These are phyloP conservation scores for Cladophialophora exuberans DNA, from an alignment of 2,329 filamentous ascomycete genomes.

Conservation along the genomic window DNA sequence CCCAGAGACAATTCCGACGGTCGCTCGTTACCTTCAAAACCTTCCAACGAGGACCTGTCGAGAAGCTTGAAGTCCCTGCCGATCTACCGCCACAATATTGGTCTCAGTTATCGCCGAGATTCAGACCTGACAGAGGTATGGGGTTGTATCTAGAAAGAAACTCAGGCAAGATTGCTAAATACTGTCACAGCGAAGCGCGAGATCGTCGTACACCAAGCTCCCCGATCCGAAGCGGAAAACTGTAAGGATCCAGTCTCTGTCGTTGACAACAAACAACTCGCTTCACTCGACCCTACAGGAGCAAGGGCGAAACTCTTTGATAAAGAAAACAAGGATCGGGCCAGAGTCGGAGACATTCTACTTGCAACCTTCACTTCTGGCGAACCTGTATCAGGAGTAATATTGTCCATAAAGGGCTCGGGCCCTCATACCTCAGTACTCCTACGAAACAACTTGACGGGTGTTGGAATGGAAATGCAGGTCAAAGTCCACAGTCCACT, in stretches of 20 bases:
- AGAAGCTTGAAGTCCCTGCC: conserved; percentile 44
- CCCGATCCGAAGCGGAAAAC: conserved; percentile 38
- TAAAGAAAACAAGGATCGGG: conserved; percentile 72
- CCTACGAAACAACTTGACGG: conserved; percentile 81
- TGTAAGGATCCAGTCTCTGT: conserved; percentile 67
- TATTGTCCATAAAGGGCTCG: conserved; percentile 82
- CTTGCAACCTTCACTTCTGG: conserved; percentile 83
- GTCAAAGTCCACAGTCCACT: conserved; percentile 92
- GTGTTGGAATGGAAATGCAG: conserved; percentile 94
- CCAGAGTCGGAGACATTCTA: conserved; percentile 84
- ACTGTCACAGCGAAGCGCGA: conserved; percentile 46
- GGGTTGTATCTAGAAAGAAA: neutral
- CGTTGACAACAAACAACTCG: conserved; percentile 70
- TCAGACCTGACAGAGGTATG: conserved; percentile 45
- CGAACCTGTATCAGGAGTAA: conserved; percentile 88
- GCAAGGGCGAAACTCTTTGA: conserved; percentile 81
- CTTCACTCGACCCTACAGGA: conserved; percentile 79
- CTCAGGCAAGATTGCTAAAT: neutral
- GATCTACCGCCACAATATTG: conserved; percentile 47
- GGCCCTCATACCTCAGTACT: conserved; percentile 88
- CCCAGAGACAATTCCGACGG: conserved; percentile 51
- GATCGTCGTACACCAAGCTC: conserved; percentile 58
- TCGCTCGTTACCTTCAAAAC: conserved; percentile 57
- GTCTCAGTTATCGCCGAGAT: conserved; percentile 45
- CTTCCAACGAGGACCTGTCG: conserved; percentile 48